phyloP scores from a whole-genome alignment of 768 basidiomycete species.

The Termitomyces eurrhizus region DNA sequence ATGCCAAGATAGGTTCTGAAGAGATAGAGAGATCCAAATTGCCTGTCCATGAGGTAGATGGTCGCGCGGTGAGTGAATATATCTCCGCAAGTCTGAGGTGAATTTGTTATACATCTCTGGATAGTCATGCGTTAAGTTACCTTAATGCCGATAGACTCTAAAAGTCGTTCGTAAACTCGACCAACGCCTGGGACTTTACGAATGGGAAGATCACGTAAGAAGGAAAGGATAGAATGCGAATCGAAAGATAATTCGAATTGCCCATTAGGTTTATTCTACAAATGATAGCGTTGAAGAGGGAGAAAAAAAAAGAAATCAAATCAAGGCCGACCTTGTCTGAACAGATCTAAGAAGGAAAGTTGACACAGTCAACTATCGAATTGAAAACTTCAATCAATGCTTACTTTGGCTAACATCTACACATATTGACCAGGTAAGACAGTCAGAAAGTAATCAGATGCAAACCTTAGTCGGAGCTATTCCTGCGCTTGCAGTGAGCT shows the following conservation, averaged over 20 bases:
- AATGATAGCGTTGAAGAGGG: not conserved
- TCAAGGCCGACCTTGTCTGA: constrained; percentile 68
- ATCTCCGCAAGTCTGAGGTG: constrained; percentile 79
- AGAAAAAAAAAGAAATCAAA: not conserved
- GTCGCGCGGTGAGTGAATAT: constrained; percentile 72
- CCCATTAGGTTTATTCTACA: constrained; percentile 90
- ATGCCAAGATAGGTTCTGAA: constrained; percentile 84
- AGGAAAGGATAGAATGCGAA: constrained; percentile 55
- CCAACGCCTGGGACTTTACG: constrained; percentile 90
- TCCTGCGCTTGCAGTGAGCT: constrained; percentile 89
- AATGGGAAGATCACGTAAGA: constrained; percentile 81
- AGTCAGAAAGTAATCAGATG: constrained; percentile 8
- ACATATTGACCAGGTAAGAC: constrained; percentile 1
- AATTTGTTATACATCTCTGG: not conserved
- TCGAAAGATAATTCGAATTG: constrained; percentile 79
- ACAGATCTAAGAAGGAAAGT: constrained; percentile 57
- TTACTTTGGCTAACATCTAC: constrained; percentile 89
- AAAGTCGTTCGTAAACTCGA: constrained; percentile 80
- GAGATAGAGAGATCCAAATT: constrained; percentile 75
- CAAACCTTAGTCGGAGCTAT: constrained; percentile 92
- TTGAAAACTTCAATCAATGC: constrained; percentile 11
- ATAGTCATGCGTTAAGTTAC: constrained; percentile 30
- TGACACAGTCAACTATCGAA: not conserved
- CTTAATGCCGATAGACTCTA: constrained; percentile 86
- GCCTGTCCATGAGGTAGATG: constrained; percentile 81